These are phyloP conservation scores for Fremontodendron californicum DNA, from an alignment of 345 rosid species.

Conservation along the genomic window DNA sequence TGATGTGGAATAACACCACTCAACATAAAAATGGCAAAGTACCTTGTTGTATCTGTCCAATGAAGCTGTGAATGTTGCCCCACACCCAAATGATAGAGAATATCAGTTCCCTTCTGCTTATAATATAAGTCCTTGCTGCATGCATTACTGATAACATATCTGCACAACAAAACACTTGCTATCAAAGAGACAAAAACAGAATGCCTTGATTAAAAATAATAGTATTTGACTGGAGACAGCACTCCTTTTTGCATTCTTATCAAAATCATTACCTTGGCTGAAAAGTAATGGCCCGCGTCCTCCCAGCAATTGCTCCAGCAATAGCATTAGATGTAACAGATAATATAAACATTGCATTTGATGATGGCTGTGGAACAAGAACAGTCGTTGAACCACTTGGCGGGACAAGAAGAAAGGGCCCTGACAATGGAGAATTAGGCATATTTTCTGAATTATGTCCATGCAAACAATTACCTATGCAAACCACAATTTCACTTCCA, in stretches of 20 bases:
- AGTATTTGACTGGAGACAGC: background rate
- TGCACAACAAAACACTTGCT: constrained; percentile 27
- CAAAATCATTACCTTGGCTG: constrained; percentile 62
- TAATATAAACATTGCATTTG: constrained; percentile 65
- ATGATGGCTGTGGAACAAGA: constrained; percentile 59
- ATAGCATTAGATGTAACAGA: constrained; percentile 66
- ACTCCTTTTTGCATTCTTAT: background rate
- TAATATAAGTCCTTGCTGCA: constrained; percentile 73
- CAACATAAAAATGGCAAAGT: constrained; percentile 13
- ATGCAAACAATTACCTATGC: constrained; percentile 45
- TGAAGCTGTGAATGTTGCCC: constrained; percentile 84
- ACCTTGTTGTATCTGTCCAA: constrained; percentile 83
- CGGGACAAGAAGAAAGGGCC: constrained; percentile 71
- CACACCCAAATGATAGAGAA: constrained; percentile 52
- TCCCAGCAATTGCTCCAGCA: constrained; percentile 66
- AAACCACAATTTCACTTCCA: constrained; percentile 51
- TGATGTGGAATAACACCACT: background rate
- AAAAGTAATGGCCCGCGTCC: constrained; percentile 76
- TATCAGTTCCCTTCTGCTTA: constrained; percentile 85
- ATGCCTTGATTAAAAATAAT: background rate
- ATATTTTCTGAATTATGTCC: constrained; percentile 36
- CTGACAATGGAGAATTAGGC: constrained; percentile 58
- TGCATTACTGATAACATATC: constrained; percentile 83
- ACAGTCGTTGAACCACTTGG: constrained; percentile 80
- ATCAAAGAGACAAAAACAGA: background rate